These are phyloP conservation scores for Tylopilus sp. DNA, from an alignment of 1,284 basidiomycete species.

Conservation along the genomic window DNA sequence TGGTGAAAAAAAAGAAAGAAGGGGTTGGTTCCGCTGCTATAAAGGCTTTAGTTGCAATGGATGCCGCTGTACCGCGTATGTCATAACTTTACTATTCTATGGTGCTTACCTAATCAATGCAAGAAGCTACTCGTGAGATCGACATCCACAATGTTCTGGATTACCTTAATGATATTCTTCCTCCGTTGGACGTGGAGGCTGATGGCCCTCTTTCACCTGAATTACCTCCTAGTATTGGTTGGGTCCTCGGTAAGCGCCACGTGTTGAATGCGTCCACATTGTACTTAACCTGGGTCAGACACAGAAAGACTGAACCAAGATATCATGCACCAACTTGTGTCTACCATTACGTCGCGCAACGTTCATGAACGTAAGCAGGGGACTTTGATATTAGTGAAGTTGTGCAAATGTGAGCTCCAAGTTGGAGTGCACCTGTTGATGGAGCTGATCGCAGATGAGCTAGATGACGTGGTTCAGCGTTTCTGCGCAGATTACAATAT, in stretches of 20 bases:
- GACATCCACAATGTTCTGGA: no score
- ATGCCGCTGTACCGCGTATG: no score
- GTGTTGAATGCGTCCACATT: neutral
- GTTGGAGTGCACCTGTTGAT: neutral
- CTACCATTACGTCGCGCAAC: neutral
- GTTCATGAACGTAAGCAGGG: slow-evolving; percentile 4
- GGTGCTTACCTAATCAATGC: no score
- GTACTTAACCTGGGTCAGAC: neutral
- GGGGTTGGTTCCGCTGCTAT: no score
- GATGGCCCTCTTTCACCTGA: no score
- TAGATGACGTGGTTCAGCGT: neutral
- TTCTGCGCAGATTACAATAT: neutral
- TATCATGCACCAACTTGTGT: slow-evolving; percentile 13
- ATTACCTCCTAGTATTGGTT: neutral
- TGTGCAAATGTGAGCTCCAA: slow-evolving; percentile 12
- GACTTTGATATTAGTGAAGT: slow-evolving; percentile 20
- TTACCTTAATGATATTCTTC: no score
- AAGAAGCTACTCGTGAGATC: no score
- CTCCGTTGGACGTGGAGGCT: no score
- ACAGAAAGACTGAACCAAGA: neutral
- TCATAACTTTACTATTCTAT: no score
- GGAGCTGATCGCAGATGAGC: neutral
- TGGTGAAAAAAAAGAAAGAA: no score
- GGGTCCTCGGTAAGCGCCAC: neutral
- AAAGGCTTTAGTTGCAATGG: no score